phyloP scores from a whole-genome alignment of 2,329 filamentous ascomycete genomes.

The Ophiostoma australiae region DNA sequence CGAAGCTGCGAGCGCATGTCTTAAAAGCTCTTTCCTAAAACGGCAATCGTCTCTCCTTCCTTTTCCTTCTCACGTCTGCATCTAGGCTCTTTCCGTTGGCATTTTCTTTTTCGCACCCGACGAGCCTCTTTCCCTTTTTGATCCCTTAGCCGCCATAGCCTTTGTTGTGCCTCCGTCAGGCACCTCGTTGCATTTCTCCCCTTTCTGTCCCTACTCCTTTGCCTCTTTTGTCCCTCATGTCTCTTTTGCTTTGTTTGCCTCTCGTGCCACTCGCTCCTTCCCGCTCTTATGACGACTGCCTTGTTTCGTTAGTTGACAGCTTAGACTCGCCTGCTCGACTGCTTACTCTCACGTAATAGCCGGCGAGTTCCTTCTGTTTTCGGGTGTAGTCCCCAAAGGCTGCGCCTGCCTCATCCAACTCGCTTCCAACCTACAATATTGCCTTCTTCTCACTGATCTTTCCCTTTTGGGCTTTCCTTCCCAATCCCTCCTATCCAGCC shows the following conservation, averaged over 20 bases:
- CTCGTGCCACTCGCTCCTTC: background rate
- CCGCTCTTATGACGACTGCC: background rate
- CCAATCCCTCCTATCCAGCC: background rate
- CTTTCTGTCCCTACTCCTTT: too few species aligned
- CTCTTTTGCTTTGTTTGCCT: background rate
- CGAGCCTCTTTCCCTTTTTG: constrained; percentile 3
- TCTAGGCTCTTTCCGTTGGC: background rate
- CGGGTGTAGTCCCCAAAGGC: background rate
- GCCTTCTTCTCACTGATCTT: constrained; percentile 3
- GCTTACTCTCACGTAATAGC: background rate
- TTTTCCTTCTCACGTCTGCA: background rate
- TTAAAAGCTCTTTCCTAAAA: constrained; percentile 20
- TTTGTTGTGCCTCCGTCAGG: constrained; percentile 14
- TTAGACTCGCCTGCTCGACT: background rate
- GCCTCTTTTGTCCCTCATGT: background rate
- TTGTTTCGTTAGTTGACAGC: background rate
- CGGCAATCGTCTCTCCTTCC: constrained; percentile 13
- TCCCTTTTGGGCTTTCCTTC: background rate
- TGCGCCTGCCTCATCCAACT: background rate
- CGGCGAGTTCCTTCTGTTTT: background rate
- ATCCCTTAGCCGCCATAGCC: constrained; percentile 19
- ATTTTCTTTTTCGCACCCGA: background rate
- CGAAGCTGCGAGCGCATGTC: constrained; percentile 10
- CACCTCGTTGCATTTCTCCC: background rate
- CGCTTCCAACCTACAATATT: background rate